Evolutionary conservation across 306 rosid genomes (phyloP).

Genomic region (Vigna trinervia): DNA sequence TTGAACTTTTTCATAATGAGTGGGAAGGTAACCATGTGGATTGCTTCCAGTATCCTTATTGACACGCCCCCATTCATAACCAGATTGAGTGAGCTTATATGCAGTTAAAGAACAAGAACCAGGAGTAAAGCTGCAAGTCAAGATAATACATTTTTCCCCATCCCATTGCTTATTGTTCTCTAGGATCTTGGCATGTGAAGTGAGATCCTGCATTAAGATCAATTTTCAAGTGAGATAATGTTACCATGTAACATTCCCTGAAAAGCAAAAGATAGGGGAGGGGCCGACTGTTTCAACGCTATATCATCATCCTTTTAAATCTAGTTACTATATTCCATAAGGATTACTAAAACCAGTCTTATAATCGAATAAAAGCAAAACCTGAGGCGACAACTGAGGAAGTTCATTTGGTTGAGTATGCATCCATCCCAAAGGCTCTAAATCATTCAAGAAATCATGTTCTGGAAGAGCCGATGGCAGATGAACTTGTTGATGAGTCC

Average conservation of each 20-base stretch:
- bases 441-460: slow-evolving; percentile 93
- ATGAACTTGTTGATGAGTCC: slow-evolving; percentile 97
- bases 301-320: not conserved
- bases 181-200: slow-evolving; percentile 88
- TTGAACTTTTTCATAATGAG: slow-evolving; percentile 99
- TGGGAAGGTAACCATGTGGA: slow-evolving; percentile 97
- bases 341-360: not conserved
- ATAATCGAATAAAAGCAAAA: slow-evolving; percentile 35
- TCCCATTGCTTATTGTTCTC: slow-evolving; percentile 99
- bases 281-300: not conserved
- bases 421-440: slow-evolving; percentile 99
- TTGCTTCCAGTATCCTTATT: slow-evolving; percentile 97
- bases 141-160: slow-evolving; percentile 89
- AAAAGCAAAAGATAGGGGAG: not conserved
- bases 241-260: not conserved
- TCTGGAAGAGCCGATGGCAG: slow-evolving; percentile 96
- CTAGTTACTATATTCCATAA: not conserved
- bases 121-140: slow-evolving; percentile 99
- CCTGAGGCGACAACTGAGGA: slow-evolving; percentile 98
- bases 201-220: slow-evolving; percentile 77
- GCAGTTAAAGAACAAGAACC: slow-evolving; percentile 98
- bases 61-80: slow-evolving; percentile 98
- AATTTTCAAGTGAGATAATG: slow-evolving; percentile 32
- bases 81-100: slow-evolving; percentile 93
- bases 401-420: slow-evolving; percentile 99